Evolutionary conservation across 2,329 filamentous ascomycete genomes (phyloP), one percentile per base, ranked within the genome.

Genomic region (Talaromyces islandicus): DNA sequence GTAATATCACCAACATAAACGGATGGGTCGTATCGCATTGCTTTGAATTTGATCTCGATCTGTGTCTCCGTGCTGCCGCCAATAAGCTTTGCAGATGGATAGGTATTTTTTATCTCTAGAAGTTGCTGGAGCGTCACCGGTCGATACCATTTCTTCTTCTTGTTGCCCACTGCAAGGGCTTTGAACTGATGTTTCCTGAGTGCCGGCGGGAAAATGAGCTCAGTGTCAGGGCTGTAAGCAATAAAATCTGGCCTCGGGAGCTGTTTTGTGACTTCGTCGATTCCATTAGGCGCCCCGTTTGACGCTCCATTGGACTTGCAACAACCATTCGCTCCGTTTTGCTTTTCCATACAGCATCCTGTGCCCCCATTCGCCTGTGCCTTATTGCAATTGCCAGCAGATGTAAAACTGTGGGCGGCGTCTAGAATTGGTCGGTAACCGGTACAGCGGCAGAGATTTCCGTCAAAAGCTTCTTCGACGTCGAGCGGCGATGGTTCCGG

Each of bases 41-140:
- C 91, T 78, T 97, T 97, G 83, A 99, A 97, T 76, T 96, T 97
- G 77, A 95, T 90, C 76, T 99, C 94, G 62, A 99, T 97, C 75
- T 97, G 94, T 0, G 93, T 97, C 75, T 99, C 94, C 2, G 92
- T 96, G 72, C 92, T 96, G 63, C 94, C 94, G 55, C 92, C 93
- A 63, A 99, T 96, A 63, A 99, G 86, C 75, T 97, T 99, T 4
- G 93, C 91, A 27, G 88, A 86, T 0, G 93, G 93, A 66, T 91
- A 88, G 0, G 84, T 86, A 67, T 82, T 87, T 79, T 97, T 97
- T 77, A 99, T 96, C 71, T 96, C 89, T 17, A 97, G 82, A 17
- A 99, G 80, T 71, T 99, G 92, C 43, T 91, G 82, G 17, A 97
- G 72, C 0, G 90, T 97, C 32, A 91, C 88, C 0, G 94, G 94